Evolutionary conservation across 2,329 filamentous ascomycete genomes (phyloP).

Genomic region (Nemania sp.): DNA sequence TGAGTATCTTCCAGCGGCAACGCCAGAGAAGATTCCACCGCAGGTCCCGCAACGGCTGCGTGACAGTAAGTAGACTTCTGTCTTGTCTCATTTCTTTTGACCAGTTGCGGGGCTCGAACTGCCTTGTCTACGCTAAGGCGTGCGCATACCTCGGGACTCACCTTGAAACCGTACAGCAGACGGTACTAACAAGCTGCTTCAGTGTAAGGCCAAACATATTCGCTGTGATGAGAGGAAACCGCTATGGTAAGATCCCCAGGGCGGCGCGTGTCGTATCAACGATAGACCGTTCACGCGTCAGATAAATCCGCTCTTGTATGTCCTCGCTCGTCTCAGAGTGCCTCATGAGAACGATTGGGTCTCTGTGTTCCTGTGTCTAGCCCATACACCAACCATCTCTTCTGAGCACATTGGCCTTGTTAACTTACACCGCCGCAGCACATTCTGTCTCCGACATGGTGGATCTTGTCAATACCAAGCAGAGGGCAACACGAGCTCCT

Average conservation of each 20-base stretch:
- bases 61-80: slow-evolving; percentile 26
- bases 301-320: slow-evolving; percentile 17
- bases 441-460: slow-evolving; percentile 50
- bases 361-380: not conserved
- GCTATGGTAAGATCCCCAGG: slow-evolving; percentile 45
- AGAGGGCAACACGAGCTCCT: slow-evolving; percentile 32
- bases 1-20: slow-evolving; percentile 33
- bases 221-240: slow-evolving; percentile 51
- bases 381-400: not conserved
- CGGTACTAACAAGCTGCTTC: slow-evolving; percentile 9
- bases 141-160: not conserved
- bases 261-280: slow-evolving; percentile 3
- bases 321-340: slow-evolving; percentile 4
- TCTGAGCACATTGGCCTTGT: not conserved
- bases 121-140: not conserved
- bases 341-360: not conserved
- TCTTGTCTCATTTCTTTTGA: not conserved
- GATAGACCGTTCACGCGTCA: not conserved
- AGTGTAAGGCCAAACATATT: slow-evolving; percentile 48
- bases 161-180: slow-evolving; percentile 1
- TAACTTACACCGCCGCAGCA: slow-evolving; percentile 39
- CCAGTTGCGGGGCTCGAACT: not conserved
- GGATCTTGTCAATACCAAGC: slow-evolving; percentile 45
- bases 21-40: slow-evolving; percentile 41
- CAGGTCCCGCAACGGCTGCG: slow-evolving; percentile 39